phyloP scores from a whole-genome alignment of 176 grass and related monocot species.

The Avena insularis region DNA sequence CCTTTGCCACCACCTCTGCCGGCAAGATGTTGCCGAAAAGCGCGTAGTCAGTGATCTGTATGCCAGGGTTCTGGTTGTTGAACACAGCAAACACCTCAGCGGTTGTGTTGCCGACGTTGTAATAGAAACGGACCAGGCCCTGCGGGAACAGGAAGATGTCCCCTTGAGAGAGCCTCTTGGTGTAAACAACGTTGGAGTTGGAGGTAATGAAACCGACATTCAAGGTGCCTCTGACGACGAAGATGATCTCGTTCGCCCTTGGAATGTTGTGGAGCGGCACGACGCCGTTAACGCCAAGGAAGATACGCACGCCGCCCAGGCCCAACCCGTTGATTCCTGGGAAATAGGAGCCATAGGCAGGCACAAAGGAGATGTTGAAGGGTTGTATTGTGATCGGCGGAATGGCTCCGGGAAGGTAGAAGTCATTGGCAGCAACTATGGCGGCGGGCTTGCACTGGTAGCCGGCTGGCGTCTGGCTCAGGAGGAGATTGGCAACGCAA shows the following conservation, averaged over 20 bases:
- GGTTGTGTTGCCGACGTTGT: slow-evolving; percentile 49
- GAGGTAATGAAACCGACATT: slow-evolving; percentile 69
- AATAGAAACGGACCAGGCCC: slow-evolving; percentile 76
- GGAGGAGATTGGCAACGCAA: slow-evolving; percentile 72
- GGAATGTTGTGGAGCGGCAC: slow-evolving; percentile 81
- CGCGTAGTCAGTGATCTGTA: slow-evolving; percentile 77
- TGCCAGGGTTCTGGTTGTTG: slow-evolving; percentile 69
- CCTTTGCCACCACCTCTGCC: no score
- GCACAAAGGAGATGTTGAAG: no score
- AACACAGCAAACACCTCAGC: slow-evolving; percentile 66
- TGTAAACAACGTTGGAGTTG: slow-evolving; percentile 52
- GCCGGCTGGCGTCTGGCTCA: slow-evolving; percentile 58
- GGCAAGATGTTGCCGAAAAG: slow-evolving; percentile 82
- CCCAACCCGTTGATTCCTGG: no score
- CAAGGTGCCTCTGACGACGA: slow-evolving; percentile 57
- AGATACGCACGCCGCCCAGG: no score
- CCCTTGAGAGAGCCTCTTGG: slow-evolving; percentile 57
- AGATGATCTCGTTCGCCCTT: slow-evolving; percentile 64
- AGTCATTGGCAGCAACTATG: no score
- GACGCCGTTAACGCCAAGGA: slow-evolving; percentile 41
- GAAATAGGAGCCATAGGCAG: no score
- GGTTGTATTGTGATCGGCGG: no score
- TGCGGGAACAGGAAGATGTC: slow-evolving; percentile 78
- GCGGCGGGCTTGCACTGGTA: slow-evolving; percentile 60
- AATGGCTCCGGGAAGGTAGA: no score